Base-by-base conservation (phyloP, 2,329 filamentous ascomycete species). In the Emergomyces orientalis region DNA sequence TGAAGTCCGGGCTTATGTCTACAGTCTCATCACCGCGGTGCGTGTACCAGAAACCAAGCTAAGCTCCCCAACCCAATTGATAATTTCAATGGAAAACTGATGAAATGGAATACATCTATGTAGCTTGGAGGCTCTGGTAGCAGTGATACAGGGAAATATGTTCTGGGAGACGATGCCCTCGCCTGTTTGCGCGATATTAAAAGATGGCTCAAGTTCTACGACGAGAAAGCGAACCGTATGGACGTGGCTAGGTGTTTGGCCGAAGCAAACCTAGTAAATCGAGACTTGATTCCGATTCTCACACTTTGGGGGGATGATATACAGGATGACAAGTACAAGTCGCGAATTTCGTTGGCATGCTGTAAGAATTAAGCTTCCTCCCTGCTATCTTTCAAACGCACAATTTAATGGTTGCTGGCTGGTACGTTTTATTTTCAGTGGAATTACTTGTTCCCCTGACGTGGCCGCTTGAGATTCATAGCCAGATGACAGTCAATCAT, bases 181-280 rank as follows among this genome's bases (percentile, higher is more conserved):
- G 90, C 94, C 63, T 94, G 92, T 71, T 81, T 99, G 63, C 91
- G 93, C 66, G 94, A 99, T 77, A 82, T 99, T 62, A 93, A 94
- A 73, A 88, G 88, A 84, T 99, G 94, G 94, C 83, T 99, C 68
- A 91, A 91, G 69, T 86, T 96, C 66, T 94, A 94, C 80, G 92
- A 97, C 75, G 90, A 96, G 73, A 95, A 95, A 74, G 86, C 88
- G 67, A 95, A 96, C 73, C 88, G 93, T 68, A 88, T 96, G 81
- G 94, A 99, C 73, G 94, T 99, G 64, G 92, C 93, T 65, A 84
- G 94, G 77, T 97, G 91, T 74, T 81, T 97, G 68, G 88, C 91
- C 71, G 91, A 97, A 75, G 89, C 91, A 54, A 97, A 97, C 71
- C 77, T 99, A n/a, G 85, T 97, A 63, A 88, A 88, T 71, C 90